Evolutionary conservation across 352 stramenopile genomes (phyloP), one percentile per base, ranked within the genome.

Genomic region (Pythium aquatile): DNA sequence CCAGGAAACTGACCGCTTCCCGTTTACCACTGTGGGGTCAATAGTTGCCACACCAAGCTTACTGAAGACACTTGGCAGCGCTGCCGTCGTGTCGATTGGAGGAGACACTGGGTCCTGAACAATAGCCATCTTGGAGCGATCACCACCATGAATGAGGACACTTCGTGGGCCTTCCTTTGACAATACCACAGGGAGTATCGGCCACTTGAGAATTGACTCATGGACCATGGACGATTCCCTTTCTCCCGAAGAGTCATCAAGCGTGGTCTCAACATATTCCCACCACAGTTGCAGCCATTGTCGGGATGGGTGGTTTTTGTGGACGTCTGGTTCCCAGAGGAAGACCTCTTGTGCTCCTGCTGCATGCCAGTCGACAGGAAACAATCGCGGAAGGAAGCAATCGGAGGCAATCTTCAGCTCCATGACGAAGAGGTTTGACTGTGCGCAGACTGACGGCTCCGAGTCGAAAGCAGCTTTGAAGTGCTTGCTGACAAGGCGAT

Each of bases 281-380:
- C 65, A 72, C 65, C 58, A 72, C 28, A 16, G 48, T 3, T 54
- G 29, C 16, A 68, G 20, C 65, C 65, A 72, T 7, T 61, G 35
- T 2, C 28, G 14, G 3, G 53, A 63, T 14, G 59, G 59, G 44
- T 67, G 55, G 0, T 47, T 29, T 3, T 9, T 5, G 11, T 59
- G 20, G 14, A 46, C 39, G 16, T n/a, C 33, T 33, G 54, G 54
- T 20, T 67, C 59, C 65, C 59, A 72, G 8, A 49, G 14, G 37
- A 58, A 32, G 11, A 57, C 26, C n/a, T 58, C 47, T 29, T 39
- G 44, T 42, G 49, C 37, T 26, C 14, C 28, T 35, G 9, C 14
- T 4, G 24, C 35, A 9, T 10, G 16, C 65, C 65, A 72, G 2
- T 66, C 53, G n/a, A 35, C 11, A 11, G 65, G 65, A n/a, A 72